Conservation (phyloP, 1,139 yeast species). For the Candida sanyaensis region DNA sequence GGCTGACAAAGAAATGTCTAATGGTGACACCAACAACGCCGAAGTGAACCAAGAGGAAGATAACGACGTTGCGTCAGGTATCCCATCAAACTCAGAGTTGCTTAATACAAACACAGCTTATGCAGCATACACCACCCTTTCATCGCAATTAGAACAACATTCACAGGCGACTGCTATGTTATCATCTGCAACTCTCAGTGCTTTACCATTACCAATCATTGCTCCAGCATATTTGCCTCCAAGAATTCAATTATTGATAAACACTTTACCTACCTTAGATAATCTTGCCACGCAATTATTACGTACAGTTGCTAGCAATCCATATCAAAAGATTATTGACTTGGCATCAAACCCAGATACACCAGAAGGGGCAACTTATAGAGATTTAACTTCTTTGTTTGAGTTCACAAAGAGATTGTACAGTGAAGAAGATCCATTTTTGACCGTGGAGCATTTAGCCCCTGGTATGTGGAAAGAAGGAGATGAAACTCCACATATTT, state of each 20-base stretch:
- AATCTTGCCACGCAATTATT: conserved; percentile 74
- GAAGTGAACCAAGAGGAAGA: neutral
- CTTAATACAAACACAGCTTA: conserved; percentile 44
- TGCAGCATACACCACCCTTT: conserved; percentile 45
- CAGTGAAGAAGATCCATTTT: conserved; percentile 67
- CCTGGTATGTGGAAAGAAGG: conserved; percentile 71
- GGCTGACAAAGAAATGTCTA: conserved; percentile 11
- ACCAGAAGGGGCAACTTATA: conserved; percentile 72
- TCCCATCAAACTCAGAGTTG: conserved; percentile 47
- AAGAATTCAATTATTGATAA: conserved; percentile 60
- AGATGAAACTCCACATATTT: conserved; percentile 56
- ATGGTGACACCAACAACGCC: neutral
- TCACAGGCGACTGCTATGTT: conserved; percentile 26
- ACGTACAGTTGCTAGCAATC: conserved; percentile 65
- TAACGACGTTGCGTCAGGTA: conserved; percentile 7
- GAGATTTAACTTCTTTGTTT: conserved; percentile 71
- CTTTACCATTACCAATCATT: conserved; percentile 56
- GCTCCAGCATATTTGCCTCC: conserved; percentile 61
- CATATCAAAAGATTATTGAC: conserved; percentile 73
- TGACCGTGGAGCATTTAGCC: conserved; percentile 60
- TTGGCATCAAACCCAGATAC: conserved; percentile 73
- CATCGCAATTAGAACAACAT: conserved; percentile 25
- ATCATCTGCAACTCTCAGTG: conserved; percentile 56
- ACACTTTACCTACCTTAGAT: conserved; percentile 72
- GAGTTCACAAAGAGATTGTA: conserved; percentile 70